phyloP scores from a whole-genome alignment of 2,329 filamentous ascomycete genomes.

The Colletotrichum sublineola region DNA sequence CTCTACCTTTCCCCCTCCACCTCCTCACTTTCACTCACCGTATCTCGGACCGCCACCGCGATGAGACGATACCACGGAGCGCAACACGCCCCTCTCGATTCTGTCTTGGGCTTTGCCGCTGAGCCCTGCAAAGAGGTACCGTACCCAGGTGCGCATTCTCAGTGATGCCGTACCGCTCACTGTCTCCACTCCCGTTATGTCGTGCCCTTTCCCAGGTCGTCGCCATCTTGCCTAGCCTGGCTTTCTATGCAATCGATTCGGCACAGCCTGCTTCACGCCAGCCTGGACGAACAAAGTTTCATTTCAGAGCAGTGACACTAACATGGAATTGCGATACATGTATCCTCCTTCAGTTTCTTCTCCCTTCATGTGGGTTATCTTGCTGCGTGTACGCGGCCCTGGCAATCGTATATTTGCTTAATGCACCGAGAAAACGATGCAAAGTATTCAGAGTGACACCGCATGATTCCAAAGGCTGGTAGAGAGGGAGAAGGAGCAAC shows the following conservation, averaged over 20 bases:
- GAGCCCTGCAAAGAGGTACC: neutral
- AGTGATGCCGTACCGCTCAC: conserved; percentile 13
- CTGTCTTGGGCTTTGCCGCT: neutral
- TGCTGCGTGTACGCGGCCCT: conserved; percentile 6
- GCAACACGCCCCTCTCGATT: conserved; percentile 3
- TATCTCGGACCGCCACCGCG: conserved; percentile 3
- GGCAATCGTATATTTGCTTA: neutral
- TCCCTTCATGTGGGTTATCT: conserved; percentile 8
- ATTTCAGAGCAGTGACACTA: neutral
- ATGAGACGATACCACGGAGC: neutral
- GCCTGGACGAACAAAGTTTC: neutral
- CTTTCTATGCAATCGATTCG: conserved; percentile 21
- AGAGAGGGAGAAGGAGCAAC: neutral
- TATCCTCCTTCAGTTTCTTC: neutral
- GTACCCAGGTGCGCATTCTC: conserved; percentile 7
- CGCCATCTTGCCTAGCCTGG: conserved; percentile 27
- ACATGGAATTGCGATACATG: neutral
- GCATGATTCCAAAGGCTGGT: neutral
- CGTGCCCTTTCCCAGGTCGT: neutral
- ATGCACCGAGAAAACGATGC: neutral
- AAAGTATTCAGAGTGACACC: neutral
- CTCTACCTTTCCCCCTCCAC: conserved; percentile 7
- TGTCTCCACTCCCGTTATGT: conserved; percentile 18
- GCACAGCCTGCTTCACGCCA: conserved; percentile 33
- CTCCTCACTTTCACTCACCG: conserved; percentile 22